A percentile compares a stretch with the other conserved stretches of the same genome.
Conservation (phyloP, 306 rosid species). For the Ormosia semicastrata region DNA sequence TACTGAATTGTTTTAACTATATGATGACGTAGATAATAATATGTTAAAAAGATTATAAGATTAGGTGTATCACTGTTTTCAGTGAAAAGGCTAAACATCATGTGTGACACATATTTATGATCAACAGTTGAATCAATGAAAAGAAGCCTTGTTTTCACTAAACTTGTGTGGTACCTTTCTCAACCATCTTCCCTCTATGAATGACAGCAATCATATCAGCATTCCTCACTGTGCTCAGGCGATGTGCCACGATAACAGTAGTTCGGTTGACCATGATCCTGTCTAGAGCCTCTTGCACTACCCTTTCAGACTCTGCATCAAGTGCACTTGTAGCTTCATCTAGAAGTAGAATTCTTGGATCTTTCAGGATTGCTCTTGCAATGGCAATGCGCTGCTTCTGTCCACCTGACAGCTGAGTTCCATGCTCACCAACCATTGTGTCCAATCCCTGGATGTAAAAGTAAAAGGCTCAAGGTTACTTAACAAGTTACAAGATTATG, state of each 20-base stretch:
- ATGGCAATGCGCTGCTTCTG: constrained; percentile 92
- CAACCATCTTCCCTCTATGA: constrained; percentile 91
- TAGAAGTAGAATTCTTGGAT: constrained; percentile 77
- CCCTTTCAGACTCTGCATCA: constrained; percentile 87
- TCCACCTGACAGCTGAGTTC: constrained; percentile 89
- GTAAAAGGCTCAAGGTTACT: neutral
- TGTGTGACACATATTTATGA: neutral
- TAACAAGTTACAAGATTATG: neutral
- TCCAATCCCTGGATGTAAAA: constrained; percentile 63
- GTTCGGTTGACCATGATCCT: constrained; percentile 84
- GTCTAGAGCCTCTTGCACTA: constrained; percentile 90
- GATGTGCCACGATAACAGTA: constrained; percentile 89
- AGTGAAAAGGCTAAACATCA: neutral
- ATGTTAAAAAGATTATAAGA: neutral
- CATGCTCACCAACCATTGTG: constrained; percentile 90
- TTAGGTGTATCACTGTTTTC: too few species aligned
- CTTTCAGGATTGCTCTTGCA: constrained; percentile 85
- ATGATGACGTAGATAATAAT: neutral
- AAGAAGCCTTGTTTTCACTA: neutral
- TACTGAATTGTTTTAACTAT: neutral
- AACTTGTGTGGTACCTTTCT: constrained; percentile 56
- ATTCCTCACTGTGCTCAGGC: constrained; percentile 84
- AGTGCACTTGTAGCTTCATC: constrained; percentile 98
- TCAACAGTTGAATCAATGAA: neutral
- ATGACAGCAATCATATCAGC: constrained; percentile 88